Conservation (phyloP, 768 basidiomycete genomes). For the Termitomyces sp. region DNA sequence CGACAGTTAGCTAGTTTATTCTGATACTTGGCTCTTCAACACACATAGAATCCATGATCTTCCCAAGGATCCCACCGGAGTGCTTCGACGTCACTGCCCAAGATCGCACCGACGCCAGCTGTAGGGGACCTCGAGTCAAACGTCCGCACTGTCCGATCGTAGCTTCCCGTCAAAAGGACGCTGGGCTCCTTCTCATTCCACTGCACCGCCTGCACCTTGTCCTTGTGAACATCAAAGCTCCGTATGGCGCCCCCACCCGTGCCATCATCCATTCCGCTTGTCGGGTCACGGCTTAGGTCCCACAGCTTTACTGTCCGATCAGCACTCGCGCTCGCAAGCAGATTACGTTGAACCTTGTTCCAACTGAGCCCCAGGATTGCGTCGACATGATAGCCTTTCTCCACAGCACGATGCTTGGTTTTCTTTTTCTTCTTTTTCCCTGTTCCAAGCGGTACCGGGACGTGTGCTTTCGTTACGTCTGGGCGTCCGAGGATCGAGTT, state of each 20-base stretch:
- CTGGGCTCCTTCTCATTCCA: conserved; percentile 91
- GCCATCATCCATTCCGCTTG: conserved; percentile 29
- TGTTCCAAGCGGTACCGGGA: conserved; percentile 77
- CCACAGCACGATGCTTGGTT: conserved; percentile 54
- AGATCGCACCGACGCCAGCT: conserved; percentile 73
- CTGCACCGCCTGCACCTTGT: conserved; percentile 94
- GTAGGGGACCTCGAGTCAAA: conserved; percentile 88
- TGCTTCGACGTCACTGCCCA: conserved; percentile 92
- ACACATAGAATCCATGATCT: conserved; percentile 76
- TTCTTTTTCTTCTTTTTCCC: conserved; percentile 97
- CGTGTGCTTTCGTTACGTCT: conserved; percentile 73
- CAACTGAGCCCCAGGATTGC: conserved; percentile 91
- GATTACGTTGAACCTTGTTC: conserved; percentile 85
- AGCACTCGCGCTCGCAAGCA: conserved; percentile 88
- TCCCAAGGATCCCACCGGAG: conserved; percentile 97
- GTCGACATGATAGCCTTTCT: conserved; percentile 80
- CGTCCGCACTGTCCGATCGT: conserved; percentile 90
- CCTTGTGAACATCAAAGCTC: conserved; percentile 81
- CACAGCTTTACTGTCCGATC: conserved; percentile 96
- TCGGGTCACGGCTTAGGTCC: conserved; percentile 78
- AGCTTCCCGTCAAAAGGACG: conserved; percentile 88
- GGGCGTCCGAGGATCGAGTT: conserved; percentile 87
- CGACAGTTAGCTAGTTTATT: neutral
- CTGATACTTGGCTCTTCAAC: conserved; percentile 16
- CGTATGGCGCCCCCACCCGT: conserved; percentile 65